Percentiles rank a stretch among this genome's conserved stretches.
Conservation (phyloP, 805 yeast species). For the Clavispora carvajalis region DNA sequence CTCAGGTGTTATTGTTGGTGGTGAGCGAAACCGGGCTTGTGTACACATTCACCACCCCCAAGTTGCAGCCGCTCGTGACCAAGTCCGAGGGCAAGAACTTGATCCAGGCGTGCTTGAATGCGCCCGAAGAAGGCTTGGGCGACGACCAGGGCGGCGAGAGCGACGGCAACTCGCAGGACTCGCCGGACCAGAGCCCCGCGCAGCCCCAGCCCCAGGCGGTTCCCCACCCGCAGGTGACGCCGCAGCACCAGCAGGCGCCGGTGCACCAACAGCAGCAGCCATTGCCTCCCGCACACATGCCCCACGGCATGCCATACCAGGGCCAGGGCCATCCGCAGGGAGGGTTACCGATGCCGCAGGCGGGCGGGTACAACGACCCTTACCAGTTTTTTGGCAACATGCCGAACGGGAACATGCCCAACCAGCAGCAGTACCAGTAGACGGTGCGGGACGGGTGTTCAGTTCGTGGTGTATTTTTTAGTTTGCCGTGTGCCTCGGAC, state of each 20-base stretch:
- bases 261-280: slow-evolving; percentile 28
- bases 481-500: background rate
- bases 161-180: slow-evolving; percentile 41
- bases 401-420: slow-evolving; percentile 43
- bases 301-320: slow-evolving; percentile 44
- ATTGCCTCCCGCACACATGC: slow-evolving; percentile 36
- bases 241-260: slow-evolving; percentile 23
- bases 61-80: slow-evolving; percentile 94
- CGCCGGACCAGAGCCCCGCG: slow-evolving; percentile 37
- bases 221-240: slow-evolving; percentile 19
- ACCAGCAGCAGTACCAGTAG: slow-evolving; percentile 54
- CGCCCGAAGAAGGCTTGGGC: slow-evolving; percentile 80
- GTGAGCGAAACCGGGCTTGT: slow-evolving; percentile 98
- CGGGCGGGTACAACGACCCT: slow-evolving; percentile 50
- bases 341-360: slow-evolving; percentile 40
- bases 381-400: slow-evolving; percentile 59
- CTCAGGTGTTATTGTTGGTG: slow-evolving; percentile 90
- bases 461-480: slow-evolving; percentile 1
- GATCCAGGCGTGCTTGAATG: slow-evolving; percentile 94
- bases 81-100: slow-evolving; percentile 95
- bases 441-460: background rate
- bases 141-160: slow-evolving; percentile 56
- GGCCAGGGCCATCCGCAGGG: slow-evolving; percentile 36
- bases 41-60: slow-evolving; percentile 98
- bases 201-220: slow-evolving; percentile 20